A percentile compares a stretch with the other conserved stretches of the same genome.
phyloP scores from a whole-genome alignment of 441 rosid species.

The Croton setiger region DNA sequence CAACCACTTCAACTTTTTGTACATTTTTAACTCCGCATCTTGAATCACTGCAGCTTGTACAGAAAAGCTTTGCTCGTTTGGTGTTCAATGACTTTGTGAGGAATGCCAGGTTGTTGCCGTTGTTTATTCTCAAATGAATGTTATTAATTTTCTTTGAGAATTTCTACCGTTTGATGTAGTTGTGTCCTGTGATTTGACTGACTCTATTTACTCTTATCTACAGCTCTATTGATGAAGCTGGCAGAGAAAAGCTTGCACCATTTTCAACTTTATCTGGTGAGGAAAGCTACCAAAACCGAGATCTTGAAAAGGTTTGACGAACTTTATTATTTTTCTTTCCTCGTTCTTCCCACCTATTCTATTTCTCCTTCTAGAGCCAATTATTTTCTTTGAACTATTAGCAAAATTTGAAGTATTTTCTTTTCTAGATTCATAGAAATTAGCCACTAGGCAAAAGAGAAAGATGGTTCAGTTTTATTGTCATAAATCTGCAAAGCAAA shows the following conservation, averaged over 20 bases:
- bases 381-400: not conserved
- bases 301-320: slow-evolving; percentile 84
- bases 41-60: slow-evolving; percentile 75
- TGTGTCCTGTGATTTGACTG: slow-evolving; percentile 24
- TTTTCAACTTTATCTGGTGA: slow-evolving; percentile 66
- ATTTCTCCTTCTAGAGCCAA: not conserved
- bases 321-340: not conserved
- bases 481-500: too few species aligned
- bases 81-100: slow-evolving; percentile 74
- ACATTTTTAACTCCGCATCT: slow-evolving; percentile 11
- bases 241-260: slow-evolving; percentile 78
- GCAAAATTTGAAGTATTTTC: not conserved
- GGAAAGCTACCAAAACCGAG: slow-evolving; percentile 92
- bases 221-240: slow-evolving; percentile 75
- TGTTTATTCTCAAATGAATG: not conserved
- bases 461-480: not conserved
- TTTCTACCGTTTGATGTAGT: not conserved
- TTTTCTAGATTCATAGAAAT: not conserved
- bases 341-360: not conserved
- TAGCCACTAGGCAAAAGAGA: not conserved
- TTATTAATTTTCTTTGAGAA: not conserved
- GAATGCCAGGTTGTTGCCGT: slow-evolving; percentile 56
- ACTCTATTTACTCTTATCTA: slow-evolving; percentile 18
- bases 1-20: not conserved
- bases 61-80: slow-evolving; percentile 95